phyloP scores from a whole-genome alignment of 2,329 filamentous ascomycete species.

The Fusarium sublunatum region DNA sequence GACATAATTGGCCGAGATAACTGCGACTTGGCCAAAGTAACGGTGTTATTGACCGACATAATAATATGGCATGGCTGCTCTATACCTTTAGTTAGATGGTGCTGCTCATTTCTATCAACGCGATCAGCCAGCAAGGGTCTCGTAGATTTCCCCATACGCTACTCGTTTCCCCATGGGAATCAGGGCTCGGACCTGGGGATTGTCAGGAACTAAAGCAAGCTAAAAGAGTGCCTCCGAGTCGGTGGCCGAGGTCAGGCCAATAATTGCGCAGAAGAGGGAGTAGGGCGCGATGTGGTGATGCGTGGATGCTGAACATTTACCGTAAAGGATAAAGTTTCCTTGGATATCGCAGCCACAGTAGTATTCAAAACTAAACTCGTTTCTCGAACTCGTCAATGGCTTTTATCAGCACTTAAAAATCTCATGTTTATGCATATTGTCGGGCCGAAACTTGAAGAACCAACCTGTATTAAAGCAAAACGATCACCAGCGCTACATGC shows the following conservation, averaged over 20 bases:
- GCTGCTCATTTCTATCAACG: not conserved
- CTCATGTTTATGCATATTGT: slow-evolving; percentile 17
- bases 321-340: fast-evolving
- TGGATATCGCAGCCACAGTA: slow-evolving; percentile 1
- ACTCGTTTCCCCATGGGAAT: slow-evolving; percentile 29
- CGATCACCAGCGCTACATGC: not conserved
- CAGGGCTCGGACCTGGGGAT: slow-evolving; percentile 23
- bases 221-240: slow-evolving; percentile 31
- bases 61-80: fast-evolving
- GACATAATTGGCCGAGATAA: slow-evolving; percentile 30
- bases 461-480: not conserved
- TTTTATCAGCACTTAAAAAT: not conserved
- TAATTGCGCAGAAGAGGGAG: slow-evolving; percentile 5
- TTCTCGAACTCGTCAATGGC: slow-evolving; percentile 10
- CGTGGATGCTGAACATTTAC: not conserved
- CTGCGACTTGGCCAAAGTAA: slow-evolving; percentile 11
- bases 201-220: slow-evolving; percentile 7
- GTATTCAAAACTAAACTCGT: slow-evolving; percentile 3
- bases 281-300: slow-evolving; percentile 8
- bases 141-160: slow-evolving; percentile 21
- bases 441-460: slow-evolving; percentile 11
- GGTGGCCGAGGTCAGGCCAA: slow-evolving; percentile 22
- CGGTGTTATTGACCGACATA: not conserved
- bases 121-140: slow-evolving; percentile 1
- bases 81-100: fast-evolving